Evolutionary conservation across 225 moss, liverwort and hornwort genomes (phyloP).

Genomic region (Straminergon stramineum): DNA sequence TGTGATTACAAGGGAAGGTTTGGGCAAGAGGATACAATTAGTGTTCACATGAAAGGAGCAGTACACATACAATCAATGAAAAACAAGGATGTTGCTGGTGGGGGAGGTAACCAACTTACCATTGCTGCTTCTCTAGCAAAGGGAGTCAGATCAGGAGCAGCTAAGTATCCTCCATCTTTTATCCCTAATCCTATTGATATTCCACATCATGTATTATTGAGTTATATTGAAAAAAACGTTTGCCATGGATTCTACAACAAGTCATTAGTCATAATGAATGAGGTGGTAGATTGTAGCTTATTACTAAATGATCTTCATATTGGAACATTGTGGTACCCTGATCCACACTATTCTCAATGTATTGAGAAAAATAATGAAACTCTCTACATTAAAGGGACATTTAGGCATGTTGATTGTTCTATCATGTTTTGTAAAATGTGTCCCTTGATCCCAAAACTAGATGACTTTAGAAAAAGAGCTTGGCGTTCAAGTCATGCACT

Average conservation of each 20-base stretch:
- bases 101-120: background rate
- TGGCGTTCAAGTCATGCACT: too few species aligned
- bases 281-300: background rate
- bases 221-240: background rate
- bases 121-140: background rate
- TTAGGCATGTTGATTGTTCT: too few species aligned
- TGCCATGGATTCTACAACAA: too few species aligned
- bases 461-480: too few species aligned
- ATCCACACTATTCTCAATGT: background rate
- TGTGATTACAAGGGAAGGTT: too few species aligned
- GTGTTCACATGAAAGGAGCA: too few species aligned
- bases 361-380: background rate
- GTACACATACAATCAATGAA: too few species aligned
- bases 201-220: background rate
- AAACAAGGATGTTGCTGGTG: background rate
- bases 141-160: background rate
- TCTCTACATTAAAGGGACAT: too few species aligned
- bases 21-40: too few species aligned
- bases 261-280: background rate
- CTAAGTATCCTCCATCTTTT: background rate
- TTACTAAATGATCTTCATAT: background rate
- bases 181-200: background rate
- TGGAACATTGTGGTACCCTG: background rate
- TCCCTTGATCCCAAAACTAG: too few species aligned
- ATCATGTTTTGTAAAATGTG: too few species aligned